These are phyloP conservation scores for Alloteropsis semialata DNA, from an alignment of 176 grass and related monocot genomes.

Conservation along the genomic window DNA sequence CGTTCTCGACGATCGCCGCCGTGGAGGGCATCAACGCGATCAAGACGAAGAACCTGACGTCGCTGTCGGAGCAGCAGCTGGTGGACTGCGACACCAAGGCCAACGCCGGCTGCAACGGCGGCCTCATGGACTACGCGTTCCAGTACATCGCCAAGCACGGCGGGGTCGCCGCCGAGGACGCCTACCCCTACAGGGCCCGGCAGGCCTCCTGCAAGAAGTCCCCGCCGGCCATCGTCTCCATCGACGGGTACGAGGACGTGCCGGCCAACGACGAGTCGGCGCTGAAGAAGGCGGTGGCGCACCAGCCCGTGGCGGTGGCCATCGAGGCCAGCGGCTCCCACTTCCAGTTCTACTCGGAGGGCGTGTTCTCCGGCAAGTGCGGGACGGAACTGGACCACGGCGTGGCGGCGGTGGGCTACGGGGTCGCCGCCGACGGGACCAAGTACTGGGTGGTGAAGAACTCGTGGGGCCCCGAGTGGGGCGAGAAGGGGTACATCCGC, in stretches of 20 bases:
- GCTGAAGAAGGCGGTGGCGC: constrained; percentile 50
- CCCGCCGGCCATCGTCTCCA: neutral
- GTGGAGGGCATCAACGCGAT: constrained; percentile 78
- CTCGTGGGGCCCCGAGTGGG: constrained; percentile 56
- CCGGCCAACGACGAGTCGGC: constrained; percentile 45
- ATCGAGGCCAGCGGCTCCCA: constrained; percentile 53
- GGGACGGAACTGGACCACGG: constrained; percentile 53
- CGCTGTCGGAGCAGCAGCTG: constrained; percentile 70
- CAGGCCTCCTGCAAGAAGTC: constrained; percentile 30
- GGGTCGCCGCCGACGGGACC: constrained; percentile 26
- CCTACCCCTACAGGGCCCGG: constrained; percentile 39
- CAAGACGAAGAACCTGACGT: constrained; percentile 38
- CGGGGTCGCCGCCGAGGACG: constrained; percentile 30
- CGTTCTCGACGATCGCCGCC: constrained; percentile 58
- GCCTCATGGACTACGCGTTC: constrained; percentile 70
- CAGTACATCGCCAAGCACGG: constrained; percentile 57
- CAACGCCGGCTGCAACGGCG: constrained; percentile 58
- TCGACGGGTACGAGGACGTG: constrained; percentile 55
- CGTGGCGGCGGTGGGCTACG: constrained; percentile 52
- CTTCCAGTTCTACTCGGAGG: constrained; percentile 65
- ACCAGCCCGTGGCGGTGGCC: constrained; percentile 55
- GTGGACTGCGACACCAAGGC: constrained; percentile 62
- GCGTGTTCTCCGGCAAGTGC: constrained; percentile 44
- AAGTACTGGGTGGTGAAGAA: constrained; percentile 78
- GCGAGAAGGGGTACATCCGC: constrained; percentile 57